Base-by-base conservation (phyloP, 2,329 filamentous ascomycete species). In the Cladosporium sp. region DNA sequence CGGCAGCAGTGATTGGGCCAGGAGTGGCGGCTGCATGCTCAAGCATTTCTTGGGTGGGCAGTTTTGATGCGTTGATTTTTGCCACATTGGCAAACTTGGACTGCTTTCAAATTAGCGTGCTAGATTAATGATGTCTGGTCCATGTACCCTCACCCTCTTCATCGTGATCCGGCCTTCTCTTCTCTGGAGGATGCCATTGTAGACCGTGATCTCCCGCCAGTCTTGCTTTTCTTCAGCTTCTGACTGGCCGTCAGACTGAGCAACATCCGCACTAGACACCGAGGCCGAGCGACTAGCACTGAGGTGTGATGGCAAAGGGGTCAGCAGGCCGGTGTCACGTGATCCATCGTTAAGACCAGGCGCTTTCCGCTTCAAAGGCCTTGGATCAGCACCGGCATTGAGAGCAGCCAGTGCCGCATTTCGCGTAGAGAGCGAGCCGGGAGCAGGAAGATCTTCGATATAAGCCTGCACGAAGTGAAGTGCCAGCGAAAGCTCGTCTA, bases 401-500 rank as follows among this genome's bases (percentile, higher is more conserved):
- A n/a, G 3, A 13, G 20, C 15, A 1, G 12, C 9, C 1, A 16
- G 36, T 22, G 16, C 8, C 5, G 27, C 13, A 12, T 33, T 33
- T 3, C 45, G 36, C n/a, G 45, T 30, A n/a, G 18, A 16, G 1
- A 39, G 19, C 2, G 45, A 48, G 5, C 22, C 49, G 7, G 27
- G 35, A 7, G 33, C 20, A 15, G 49, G 22, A 16, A 43, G 35
- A 3, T 49, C 46, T 16, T 70, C 67, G 0, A 76, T 54, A 43
- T 77, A 75, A 2, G 60, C 59, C 43, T 77, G 74, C 0, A 77
- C 61, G 1, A 64, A 52, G 42, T 71, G 65, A 0, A 75, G 59
- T 30, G 68, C 69, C 5, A 58, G 42, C 0, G 54, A 52, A 0
- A 77, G 63, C 43, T 75, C 73, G 0, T 60, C 50, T 0, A 75